These are phyloP conservation scores for Fomitopsis pinicola DNA, from an alignment of 1,284 basidiomycete genomes.

Conservation along the genomic window DNA sequence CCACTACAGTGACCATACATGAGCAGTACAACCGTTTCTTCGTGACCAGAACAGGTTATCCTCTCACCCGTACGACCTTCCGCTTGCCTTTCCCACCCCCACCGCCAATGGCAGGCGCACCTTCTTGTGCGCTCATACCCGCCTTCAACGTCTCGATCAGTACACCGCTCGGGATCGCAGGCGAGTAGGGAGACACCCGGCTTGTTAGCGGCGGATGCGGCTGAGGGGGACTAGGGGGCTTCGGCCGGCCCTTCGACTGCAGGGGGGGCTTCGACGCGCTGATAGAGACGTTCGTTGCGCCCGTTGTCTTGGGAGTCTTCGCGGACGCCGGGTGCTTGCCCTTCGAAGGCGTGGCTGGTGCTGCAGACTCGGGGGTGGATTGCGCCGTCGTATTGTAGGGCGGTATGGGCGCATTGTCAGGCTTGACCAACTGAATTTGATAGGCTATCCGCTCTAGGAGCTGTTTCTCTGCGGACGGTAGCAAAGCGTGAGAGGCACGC, in stretches of 20 bases:
- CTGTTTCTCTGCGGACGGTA: slow-evolving; percentile 64
- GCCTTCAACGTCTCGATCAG: slow-evolving; percentile 77
- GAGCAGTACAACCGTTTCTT: slow-evolving; percentile 2
- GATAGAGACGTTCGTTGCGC: slow-evolving; percentile 19
- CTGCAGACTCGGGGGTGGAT: slow-evolving; percentile 18
- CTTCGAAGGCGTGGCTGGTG: slow-evolving; percentile 27
- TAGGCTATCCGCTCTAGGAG: slow-evolving; percentile 73
- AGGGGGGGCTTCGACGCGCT: slow-evolving; percentile 17
- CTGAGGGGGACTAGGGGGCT: slow-evolving; percentile 46
- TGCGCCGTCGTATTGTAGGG: slow-evolving; percentile 42
- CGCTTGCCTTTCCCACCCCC: slow-evolving; percentile 65
- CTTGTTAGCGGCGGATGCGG: slow-evolving; percentile 50
- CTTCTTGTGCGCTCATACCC: slow-evolving; percentile 66
- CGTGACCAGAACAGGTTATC: slow-evolving; percentile 20
- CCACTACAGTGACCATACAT: slow-evolving; percentile 2
- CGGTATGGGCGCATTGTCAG: slow-evolving; percentile 65
- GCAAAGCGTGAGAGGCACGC: background rate
- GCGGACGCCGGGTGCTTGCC: slow-evolving; percentile 41
- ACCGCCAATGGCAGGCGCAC: slow-evolving; percentile 25
- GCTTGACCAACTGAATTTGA: slow-evolving; percentile 73
- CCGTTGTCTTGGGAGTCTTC: slow-evolving; percentile 23
- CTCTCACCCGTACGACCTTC: slow-evolving; percentile 76
- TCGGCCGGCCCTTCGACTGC: slow-evolving; percentile 33
- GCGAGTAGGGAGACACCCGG: slow-evolving; percentile 62
- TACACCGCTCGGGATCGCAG: slow-evolving; percentile 67